Percentiles rank a stretch among this genome's conserved stretches.
phyloP scores from a whole-genome alignment of 192 early-diverging fungal species.

The Umbelopsis sp. region DNA sequence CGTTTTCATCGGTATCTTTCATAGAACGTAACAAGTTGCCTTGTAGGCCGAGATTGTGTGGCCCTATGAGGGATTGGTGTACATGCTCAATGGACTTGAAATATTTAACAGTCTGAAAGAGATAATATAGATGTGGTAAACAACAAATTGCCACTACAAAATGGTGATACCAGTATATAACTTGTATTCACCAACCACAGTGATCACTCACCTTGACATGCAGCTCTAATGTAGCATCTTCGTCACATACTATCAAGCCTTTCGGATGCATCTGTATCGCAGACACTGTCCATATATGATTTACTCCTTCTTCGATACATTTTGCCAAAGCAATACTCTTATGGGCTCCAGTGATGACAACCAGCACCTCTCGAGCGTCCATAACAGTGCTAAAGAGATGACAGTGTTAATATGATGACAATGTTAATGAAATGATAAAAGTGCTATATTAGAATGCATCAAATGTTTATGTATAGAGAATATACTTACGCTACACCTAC shows the following conservation, averaged over 20 bases:
- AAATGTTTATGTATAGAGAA: neutral
- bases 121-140: neutral
- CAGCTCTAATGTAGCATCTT: constrained; percentile 85
- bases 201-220: constrained; percentile 67
- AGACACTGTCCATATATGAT: constrained; percentile 91
- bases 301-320: constrained; percentile 65
- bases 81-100: constrained; percentile 89
- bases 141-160: neutral
- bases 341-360: constrained; percentile 86
- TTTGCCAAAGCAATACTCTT: constrained; percentile 54
- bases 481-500: constrained; percentile 75
- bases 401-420: neutral
- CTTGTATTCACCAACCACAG: neutral
- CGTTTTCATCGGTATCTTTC: constrained; percentile 34
- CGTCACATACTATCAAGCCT: constrained; percentile 85
- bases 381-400: constrained; percentile 70
- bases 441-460: neutral
- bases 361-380: constrained; percentile 82
- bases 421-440: neutral
- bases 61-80: constrained; percentile 72
- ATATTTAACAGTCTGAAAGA: constrained; percentile 81
- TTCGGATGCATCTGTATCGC: constrained; percentile 85
- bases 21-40: constrained; percentile 48
- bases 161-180: no score
- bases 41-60: constrained; percentile 73